Evolutionary conservation across 371 early-diverging fungal species (phyloP).

Genomic region (Umbelopsis sp.): DNA sequence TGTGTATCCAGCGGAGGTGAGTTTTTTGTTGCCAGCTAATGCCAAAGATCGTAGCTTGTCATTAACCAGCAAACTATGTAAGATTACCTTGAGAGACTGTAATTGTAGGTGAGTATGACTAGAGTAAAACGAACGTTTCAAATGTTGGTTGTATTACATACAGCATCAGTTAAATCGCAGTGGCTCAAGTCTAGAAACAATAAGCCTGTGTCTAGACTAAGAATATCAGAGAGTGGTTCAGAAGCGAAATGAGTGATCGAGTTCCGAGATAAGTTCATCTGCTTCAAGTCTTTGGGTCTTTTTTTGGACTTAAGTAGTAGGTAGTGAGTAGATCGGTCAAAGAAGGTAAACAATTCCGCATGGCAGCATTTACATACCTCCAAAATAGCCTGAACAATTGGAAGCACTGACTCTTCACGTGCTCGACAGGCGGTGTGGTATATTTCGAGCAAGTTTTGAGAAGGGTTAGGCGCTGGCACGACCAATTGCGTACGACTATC

Average conservation of each 20-base stretch:
- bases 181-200: conserved; percentile 2
- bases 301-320: not conserved
- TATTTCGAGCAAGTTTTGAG: conserved; percentile 7
- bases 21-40: conserved; percentile 33
- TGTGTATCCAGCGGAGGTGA: conserved; percentile 47
- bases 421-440: conserved; percentile 14
- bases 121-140: too few relatives aligned
- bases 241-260: conserved; percentile 2
- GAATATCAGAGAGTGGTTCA: conserved; percentile 9
- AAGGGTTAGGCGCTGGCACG: not conserved
- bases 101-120: not conserved
- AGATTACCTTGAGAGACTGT: conserved; percentile 37
- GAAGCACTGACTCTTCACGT: conserved; percentile 7
- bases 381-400: conserved; percentile 1
- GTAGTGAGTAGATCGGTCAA: too few relatives aligned
- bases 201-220: conserved; percentile 10
- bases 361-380: not conserved
- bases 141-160: not conserved
- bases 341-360: not conserved
- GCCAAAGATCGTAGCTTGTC: conserved; percentile 34
- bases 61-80: conserved; percentile 44
- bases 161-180: not conserved
- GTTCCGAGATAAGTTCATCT: conserved; percentile 7
- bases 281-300: conserved; percentile 1
- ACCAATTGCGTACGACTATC: not conserved